A percentile compares a stretch with the other conserved stretches of the same genome.
Conservation (phyloP, 495 filamentous ascomycete genomes). For the Lasiosphaeria hispida region DNA sequence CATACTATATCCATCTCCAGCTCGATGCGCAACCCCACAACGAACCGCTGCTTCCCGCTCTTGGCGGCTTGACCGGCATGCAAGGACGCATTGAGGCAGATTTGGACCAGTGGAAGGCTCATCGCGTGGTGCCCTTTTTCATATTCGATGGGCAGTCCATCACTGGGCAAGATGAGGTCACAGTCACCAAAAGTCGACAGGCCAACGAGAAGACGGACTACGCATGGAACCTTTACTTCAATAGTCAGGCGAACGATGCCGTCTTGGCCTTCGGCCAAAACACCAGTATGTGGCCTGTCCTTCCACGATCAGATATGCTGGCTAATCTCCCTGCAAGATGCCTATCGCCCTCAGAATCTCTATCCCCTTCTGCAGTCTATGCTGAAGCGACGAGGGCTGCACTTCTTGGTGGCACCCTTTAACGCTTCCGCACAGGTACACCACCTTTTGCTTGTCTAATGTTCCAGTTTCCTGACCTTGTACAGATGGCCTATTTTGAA, state of each 20-base stretch:
- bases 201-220: slow-evolving; percentile 50
- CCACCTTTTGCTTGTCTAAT: neutral
- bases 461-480: slow-evolving; percentile 20
- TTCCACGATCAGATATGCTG: neutral
- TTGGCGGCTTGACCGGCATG: slow-evolving; percentile 85
- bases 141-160: slow-evolving; percentile 85
- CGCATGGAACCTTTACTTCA: slow-evolving; percentile 87
- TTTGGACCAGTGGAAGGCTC: slow-evolving; percentile 62
- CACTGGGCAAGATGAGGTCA: slow-evolving; percentile 62
- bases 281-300: slow-evolving; percentile 57
- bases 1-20: slow-evolving; percentile 77
- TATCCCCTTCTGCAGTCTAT: slow-evolving; percentile 74
- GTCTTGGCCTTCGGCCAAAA: slow-evolving; percentile 73
- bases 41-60: slow-evolving; percentile 84
- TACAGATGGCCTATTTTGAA: slow-evolving; percentile 78
- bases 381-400: slow-evolving; percentile 63
- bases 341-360: slow-evolving; percentile 57
- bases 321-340: slow-evolving; percentile 44
- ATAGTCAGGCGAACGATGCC: slow-evolving; percentile 71
- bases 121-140: slow-evolving; percentile 69
- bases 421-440: slow-evolving; percentile 83
- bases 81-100: slow-evolving; percentile 68
- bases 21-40: slow-evolving; percentile 63
- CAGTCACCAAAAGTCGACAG: slow-evolving; percentile 43
- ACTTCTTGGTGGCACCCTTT: slow-evolving; percentile 87